A percentile compares a stretch with the other conserved stretches of the same genome.
Evolutionary conservation across 148 eudicot genomes (phyloP).

Genomic region (Amaranthus cruentus): DNA sequence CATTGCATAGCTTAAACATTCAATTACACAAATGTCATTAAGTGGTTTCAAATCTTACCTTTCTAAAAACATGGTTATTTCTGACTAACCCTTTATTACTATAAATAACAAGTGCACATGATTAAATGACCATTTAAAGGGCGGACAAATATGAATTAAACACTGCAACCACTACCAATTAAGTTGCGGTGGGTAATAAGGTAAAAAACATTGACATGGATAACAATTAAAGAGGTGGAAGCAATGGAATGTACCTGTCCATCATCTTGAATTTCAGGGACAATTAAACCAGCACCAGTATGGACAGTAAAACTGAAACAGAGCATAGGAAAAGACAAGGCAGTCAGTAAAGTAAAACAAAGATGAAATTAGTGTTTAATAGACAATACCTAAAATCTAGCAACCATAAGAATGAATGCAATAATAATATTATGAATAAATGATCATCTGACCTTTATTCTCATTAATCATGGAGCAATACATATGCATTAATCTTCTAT

Average conservation of each 20-base stretch:
- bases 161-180: neutral
- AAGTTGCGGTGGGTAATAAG: neutral
- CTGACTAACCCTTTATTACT: too few species aligned
- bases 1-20: too few species aligned
- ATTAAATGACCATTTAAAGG: too few species aligned
- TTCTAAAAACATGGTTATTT: too few species aligned
- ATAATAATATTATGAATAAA: neutral
- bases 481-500: too few species aligned
- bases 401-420: neutral
- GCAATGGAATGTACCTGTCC: slow-evolving; percentile 49
- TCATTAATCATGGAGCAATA: too few species aligned
- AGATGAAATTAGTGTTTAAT: neutral
- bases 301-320: slow-evolving; percentile 76
- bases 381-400: neutral
- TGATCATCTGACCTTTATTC: too few species aligned
- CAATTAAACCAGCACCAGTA: slow-evolving; percentile 95
- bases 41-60: too few species aligned
- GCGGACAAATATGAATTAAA: too few species aligned
- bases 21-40: too few species aligned
- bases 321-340: slow-evolving; percentile 15
- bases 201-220: slow-evolving; percentile 2
- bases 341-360: neutral
- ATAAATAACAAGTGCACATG: too few species aligned
- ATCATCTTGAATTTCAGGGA: slow-evolving; percentile 93
- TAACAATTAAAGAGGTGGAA: neutral